Evolutionary conservation across 257 asterid species (phyloP).

Genomic region (Buddleja alternifolia): DNA sequence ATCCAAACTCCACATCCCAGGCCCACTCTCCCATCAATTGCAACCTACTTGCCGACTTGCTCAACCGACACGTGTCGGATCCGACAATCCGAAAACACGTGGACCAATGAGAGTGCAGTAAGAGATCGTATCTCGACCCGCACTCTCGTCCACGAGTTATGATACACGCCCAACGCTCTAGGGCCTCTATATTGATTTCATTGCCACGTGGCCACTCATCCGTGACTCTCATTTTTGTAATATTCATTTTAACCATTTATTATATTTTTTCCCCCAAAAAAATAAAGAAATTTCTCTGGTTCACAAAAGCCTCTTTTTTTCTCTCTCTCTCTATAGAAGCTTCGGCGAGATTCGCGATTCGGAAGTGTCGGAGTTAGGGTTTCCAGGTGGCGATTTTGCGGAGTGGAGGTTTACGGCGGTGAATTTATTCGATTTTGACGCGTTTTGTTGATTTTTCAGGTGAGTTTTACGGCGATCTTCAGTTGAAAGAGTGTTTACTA

Average conservation of each 20-base stretch:
- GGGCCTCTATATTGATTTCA: conserved; percentile 51
- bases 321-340: conserved; percentile 51
- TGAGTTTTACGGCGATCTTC: conserved; percentile 47
- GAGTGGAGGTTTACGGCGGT: conserved; percentile 29
- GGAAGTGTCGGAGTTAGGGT: conserved; percentile 41
- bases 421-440: conserved; percentile 16
- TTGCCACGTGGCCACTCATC: conserved; percentile 65
- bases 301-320: conserved; percentile 11
- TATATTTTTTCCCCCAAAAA: conserved; percentile 31
- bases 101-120: conserved; percentile 62
- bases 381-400: conserved; percentile 14
- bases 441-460: conserved; percentile 38
- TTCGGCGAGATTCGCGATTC: conserved; percentile 49
- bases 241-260: background rate
- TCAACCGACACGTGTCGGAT: conserved; percentile 37
- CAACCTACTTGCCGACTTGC: background rate
- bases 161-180: conserved; percentile 52
- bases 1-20: background rate
- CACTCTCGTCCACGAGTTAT: conserved; percentile 81
- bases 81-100: conserved; percentile 17
- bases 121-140: conserved; percentile 71
- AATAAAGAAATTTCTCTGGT: conserved; percentile 21
- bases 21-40: conserved; percentile 9
- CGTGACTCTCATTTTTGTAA: conserved; percentile 37
- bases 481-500: background rate